Evolutionary conservation across 192 early-diverging fungal genomes (phyloP).

Genomic region (Coemansia sp.): DNA sequence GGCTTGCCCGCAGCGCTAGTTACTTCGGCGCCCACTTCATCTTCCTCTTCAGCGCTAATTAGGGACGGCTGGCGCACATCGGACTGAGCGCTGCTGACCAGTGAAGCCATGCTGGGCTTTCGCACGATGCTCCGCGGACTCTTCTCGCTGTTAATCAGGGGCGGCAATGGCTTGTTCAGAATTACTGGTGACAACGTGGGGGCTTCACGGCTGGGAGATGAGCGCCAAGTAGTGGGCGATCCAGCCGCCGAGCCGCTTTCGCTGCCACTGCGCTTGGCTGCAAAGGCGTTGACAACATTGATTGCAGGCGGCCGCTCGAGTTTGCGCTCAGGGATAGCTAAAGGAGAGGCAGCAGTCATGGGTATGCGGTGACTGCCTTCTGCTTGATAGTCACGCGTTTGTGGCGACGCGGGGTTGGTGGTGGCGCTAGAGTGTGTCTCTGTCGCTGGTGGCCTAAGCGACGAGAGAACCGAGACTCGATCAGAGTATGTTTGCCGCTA

Average conservation of each 20-base stretch:
- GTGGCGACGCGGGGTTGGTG: background rate
- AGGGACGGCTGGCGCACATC: background rate
- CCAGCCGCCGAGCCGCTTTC: background rate
- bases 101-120: constrained; percentile 12
- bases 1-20: background rate
- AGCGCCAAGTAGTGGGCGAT: constrained; percentile 6
- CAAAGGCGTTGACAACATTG: background rate
- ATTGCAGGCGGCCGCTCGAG: constrained; percentile 2
- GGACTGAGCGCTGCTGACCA: background rate
- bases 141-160: constrained; percentile 1
- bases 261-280: background rate
- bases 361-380: background rate
- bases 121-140: constrained; percentile 4
- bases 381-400: background rate
- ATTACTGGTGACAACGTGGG: constrained; percentile 11
- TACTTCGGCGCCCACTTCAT: background rate
- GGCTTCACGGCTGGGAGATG: background rate
- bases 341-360: constrained; percentile 8
- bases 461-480: constrained; percentile 47
- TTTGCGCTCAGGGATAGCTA: constrained; percentile 12
- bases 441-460: constrained; percentile 19
- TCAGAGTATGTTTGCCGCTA: constrained; percentile 57
- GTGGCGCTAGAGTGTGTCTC: background rate
- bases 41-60: background rate
- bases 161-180: constrained; percentile 41